Base-by-base conservation (phyloP, 2,329 filamentous ascomycete genomes). In the Reticulascus tulasneorum region DNA sequence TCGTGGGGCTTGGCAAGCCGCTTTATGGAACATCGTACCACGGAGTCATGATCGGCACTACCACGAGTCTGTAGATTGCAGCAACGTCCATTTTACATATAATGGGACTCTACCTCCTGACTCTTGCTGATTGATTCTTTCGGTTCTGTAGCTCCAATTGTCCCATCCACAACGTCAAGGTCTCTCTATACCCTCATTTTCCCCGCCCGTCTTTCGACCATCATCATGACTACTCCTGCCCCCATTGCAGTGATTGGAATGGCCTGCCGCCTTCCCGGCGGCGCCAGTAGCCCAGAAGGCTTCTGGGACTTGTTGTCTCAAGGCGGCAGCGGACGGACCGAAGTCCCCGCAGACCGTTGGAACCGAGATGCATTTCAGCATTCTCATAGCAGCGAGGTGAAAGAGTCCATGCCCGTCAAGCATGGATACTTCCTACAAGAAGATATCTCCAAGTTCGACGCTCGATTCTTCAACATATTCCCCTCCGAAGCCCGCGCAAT, bases 221-320 rank as follows among this genome's bases (percentile, higher is more conserved):
- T n/a, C n/a, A n/a, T n/a, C n/a, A n/a, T n/a, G n/a, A n/a, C n/a
- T n/a, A 10, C 13, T 11, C 30, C 21, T 16, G 24, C 5, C 19
- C 50, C 48, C 7, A 55, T 59, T 19, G 56, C 55, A 35, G 45
- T 58, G 13, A 47, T 59, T 34, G 56, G 56, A 40, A 51, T 47
- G 21, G 49, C 35, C 16, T 58, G 52, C 29, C 50, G 54, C 9
- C 47, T 57, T n/a, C 48, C 54, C 8, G 55, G 56, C 12, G 42
- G 39, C 11, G 42, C 47, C 17, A 33, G 36, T 15, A 50, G 40
- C 17, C 51, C 53, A 7, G 47, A 48, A 5, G 47, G 51, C 25
- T 44, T 59, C 1, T 58, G 55, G 54, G 34, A 52, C 7, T 36
- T 61, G 17, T 40, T 58, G 7, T 31, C 35, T 8, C 34, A 52